Base-by-base conservation (phyloP, 169 alveolate species). In the Plasmodium gonderi region DNA sequence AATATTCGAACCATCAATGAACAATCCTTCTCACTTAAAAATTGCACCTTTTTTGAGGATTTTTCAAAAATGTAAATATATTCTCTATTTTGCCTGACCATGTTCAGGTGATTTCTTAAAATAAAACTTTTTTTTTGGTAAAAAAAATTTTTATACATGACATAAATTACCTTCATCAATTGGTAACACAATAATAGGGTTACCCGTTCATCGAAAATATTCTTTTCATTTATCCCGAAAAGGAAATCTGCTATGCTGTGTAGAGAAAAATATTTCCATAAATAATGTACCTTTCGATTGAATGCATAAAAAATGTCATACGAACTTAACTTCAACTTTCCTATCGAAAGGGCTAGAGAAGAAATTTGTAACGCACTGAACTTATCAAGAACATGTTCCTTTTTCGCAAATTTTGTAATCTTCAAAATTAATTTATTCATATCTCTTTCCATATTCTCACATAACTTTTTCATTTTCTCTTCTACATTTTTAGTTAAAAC, bases 231-330 rank as follows among this genome's bases (percentile, higher is more conserved):
- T 36, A 75, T 67, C 11, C 90, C 77, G 79, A 51, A 76, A 2
- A 87, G 49, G 47, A 51, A 87, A n/a, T 87, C 93, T 7, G 93
- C 93, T 14, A 87, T 87, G 26, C 80, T 75, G 12, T 36, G 65
- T 36, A 87, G 72, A 17, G 93, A 87, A 42, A 87, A 87, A 14
- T 87, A 31, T 65, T 64, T 87, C 93, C 93, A 87, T 26, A 87
- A n/a, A 31, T 51, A 65, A 78, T 75, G 87, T 4, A 76, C 89
- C 49, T 23, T 51, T 42, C 54, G 65, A 76, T 40, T 75, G 23
- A 87, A 75, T 12, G 90, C 69, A 31, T 87, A 77, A 75, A 54
- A 87, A 33, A 78, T 26, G 45, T 54, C 69, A n/a, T 60, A 20
- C 12, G 79, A 87, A 29, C 17, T 51, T 67, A 87, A n/a, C 20